Evolutionary conservation across 495 filamentous ascomycete genomes (phyloP), one percentile per base, ranked within the genome.

Genomic region (Penicillium goetzii): DNA sequence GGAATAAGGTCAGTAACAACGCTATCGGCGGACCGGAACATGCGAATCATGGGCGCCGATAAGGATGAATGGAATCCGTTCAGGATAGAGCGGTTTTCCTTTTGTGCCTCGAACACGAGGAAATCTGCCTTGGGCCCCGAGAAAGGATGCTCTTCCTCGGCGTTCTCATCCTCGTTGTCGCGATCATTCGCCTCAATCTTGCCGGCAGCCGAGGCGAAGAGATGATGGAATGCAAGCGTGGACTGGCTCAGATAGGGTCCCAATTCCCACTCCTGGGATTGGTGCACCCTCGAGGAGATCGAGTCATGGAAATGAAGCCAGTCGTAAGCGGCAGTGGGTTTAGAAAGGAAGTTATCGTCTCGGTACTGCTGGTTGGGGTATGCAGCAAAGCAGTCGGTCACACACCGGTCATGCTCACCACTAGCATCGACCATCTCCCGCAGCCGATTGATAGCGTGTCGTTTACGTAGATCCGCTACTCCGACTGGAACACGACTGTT

Each of bases 291-390:
- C 2, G 87, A 85, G 8, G 90, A 93, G 61, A 96, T 85, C 1
- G 81, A 78, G 66, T 97, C 95, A 71, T 97, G 91, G 74, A 99
- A 98, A 75, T 93, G 84, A 59, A 99, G 85, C 95, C 95, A 98
- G 52, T 97, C 92, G 71, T 93, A 95, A 0, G 92, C 94, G 2
- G 82, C 73, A 67, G 88, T 87, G 0, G 95, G 95, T 68, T 99
- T 99, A 11, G 90, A 89, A 33, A 99, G 85, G 71, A 90, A 88
- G 0, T 87, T 91, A 72, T 98, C 95, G 72, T 99, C 95, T 78
- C 97, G 93, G 74, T 89, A 98, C 32, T 92, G 85, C 56, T 92
- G 90, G 55, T 86, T 86, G 9, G 93, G 92, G 71, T 97, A 99
- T 64, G 88, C 82, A 36, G 88, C 78, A 72, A 97, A 97, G 71